These are phyloP conservation scores for Bipolaris oryzae DNA, from an alignment of 2,329 filamentous ascomycete species.

Conservation along the genomic window DNA sequence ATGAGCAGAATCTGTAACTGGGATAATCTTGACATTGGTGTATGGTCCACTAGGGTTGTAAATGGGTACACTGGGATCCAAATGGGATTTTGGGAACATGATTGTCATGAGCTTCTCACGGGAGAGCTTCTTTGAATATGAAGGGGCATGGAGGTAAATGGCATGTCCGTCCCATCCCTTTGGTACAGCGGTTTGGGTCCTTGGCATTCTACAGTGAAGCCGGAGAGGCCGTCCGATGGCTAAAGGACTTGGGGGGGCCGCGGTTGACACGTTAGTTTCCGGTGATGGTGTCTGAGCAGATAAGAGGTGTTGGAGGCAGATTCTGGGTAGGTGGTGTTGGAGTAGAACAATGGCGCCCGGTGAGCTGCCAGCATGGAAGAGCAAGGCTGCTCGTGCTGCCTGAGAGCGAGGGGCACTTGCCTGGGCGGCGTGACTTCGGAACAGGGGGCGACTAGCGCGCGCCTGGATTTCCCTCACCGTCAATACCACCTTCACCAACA, in stretches of 20 bases:
- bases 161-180: slow-evolving; percentile 39
- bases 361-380: not conserved
- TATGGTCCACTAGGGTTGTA: slow-evolving; percentile 37
- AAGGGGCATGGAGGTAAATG: slow-evolving; percentile 37
- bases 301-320: not conserved
- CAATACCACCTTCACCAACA: not conserved
- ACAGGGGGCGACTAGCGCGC: slow-evolving; percentile 2
- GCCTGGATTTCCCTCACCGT: slow-evolving; percentile 1
- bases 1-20: slow-evolving; percentile 51
- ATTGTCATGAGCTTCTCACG: slow-evolving; percentile 31
- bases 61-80: slow-evolving; percentile 21
- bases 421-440: slow-evolving; percentile 12
- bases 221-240: not conserved
- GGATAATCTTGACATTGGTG: slow-evolving; percentile 50
- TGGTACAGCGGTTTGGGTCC: slow-evolving; percentile 21
- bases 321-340: not conserved
- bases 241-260: not conserved
- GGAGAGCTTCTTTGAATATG: slow-evolving; percentile 41
- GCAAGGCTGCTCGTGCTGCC: not conserved
- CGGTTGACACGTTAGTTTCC: not conserved
- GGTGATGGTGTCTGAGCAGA: not conserved
- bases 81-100: slow-evolving; percentile 24
- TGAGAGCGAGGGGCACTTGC: slow-evolving; percentile 3
- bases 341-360: not conserved
- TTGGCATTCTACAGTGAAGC: slow-evolving; percentile 4